These are phyloP conservation scores for Neurospora sp. DNA, from an alignment of 2,329 filamentous ascomycete genomes.

Conservation along the genomic window DNA sequence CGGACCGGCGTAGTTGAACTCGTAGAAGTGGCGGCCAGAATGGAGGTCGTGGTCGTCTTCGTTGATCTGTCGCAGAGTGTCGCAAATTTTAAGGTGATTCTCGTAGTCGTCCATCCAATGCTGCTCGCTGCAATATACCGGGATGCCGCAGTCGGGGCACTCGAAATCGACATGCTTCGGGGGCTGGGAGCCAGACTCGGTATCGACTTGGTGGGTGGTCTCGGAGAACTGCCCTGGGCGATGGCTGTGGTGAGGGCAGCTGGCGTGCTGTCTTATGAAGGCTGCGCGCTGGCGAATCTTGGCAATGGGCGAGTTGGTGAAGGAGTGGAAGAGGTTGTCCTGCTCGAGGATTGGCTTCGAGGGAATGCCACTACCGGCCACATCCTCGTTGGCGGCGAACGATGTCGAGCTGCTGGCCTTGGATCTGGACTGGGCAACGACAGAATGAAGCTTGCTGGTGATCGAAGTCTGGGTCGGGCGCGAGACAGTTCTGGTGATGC, in stretches of 20 bases:
- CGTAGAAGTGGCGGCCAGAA: slow-evolving; percentile 83
- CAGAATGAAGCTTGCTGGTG: slow-evolving; percentile 11
- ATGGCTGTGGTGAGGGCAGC: slow-evolving; percentile 86
- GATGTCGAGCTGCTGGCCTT: slow-evolving; percentile 17
- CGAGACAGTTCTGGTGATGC: not conserved
- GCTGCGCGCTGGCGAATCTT: slow-evolving; percentile 80
- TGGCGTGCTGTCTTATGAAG: slow-evolving; percentile 86
- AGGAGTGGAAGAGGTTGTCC: slow-evolving; percentile 88
- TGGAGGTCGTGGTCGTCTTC: slow-evolving; percentile 95
- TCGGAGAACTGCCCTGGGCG: slow-evolving; percentile 61
- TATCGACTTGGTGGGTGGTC: slow-evolving; percentile 50
- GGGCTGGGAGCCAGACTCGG: slow-evolving; percentile 43
- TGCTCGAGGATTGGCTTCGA: slow-evolving; percentile 40
- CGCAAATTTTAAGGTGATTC: slow-evolving; percentile 82
- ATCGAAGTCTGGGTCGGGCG: not conserved
- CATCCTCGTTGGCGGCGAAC: not conserved
- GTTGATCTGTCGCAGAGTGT: slow-evolving; percentile 84
- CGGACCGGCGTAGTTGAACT: slow-evolving; percentile 82
- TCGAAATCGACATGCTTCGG: slow-evolving; percentile 85
- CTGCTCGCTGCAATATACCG: slow-evolving; percentile 85
- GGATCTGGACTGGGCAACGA: slow-evolving; percentile 9
- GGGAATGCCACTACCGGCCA: not conserved
- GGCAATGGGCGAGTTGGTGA: slow-evolving; percentile 78
- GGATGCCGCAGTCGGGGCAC: slow-evolving; percentile 91
- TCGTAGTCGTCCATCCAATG: slow-evolving; percentile 98